A percentile compares a stretch with the other conserved stretches of the same genome.
Conservation (phyloP, 2,329 filamentous ascomycete species). For the Colletotrichum musae region DNA sequence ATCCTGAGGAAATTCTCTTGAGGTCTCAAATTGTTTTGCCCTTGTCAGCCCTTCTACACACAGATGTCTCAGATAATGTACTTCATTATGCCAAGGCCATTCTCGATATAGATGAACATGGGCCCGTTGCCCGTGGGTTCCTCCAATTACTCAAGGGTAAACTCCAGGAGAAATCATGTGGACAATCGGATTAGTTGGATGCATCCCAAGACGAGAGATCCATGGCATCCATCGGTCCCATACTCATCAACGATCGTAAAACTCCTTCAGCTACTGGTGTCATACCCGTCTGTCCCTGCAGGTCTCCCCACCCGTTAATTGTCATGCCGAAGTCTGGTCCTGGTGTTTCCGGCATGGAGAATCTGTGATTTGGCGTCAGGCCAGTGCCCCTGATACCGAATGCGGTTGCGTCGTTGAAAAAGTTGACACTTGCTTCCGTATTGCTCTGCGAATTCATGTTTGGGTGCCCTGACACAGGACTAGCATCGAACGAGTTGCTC, state of each 20-base stretch:
- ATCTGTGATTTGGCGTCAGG: constrained; percentile 52
- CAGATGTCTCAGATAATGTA: too few relatives aligned
- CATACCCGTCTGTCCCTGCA: constrained; percentile 61
- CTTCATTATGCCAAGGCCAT: too few relatives aligned
- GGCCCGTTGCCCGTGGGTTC: too few relatives aligned
- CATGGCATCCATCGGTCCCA: constrained; percentile 74
- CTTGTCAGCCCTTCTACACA: too few relatives aligned
- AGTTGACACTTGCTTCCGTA: constrained; percentile 55
- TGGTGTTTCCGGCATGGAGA: constrained; percentile 53
- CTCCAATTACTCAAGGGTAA: not conserved
- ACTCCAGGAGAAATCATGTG: constrained; percentile 24
- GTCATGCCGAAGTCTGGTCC: constrained; percentile 58
- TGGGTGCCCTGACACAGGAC: constrained; percentile 63
- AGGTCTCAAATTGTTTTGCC: too few relatives aligned
- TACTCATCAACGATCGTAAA: constrained; percentile 69
- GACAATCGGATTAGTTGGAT: constrained; percentile 36
- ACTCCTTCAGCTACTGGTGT: constrained; percentile 71
- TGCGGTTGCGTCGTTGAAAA: constrained; percentile 56
- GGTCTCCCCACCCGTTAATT: constrained; percentile 60
- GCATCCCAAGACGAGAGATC: constrained; percentile 66
- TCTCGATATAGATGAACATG: too few relatives aligned
- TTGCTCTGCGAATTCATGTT: constrained; percentile 54
- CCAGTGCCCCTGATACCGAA: constrained; percentile 55
- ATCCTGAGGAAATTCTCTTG: too few relatives aligned
- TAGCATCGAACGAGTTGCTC: constrained; percentile 65